These are phyloP conservation scores for Lithohypha guttulata DNA, from an alignment of 2,329 filamentous ascomycete species.

Conservation along the genomic window DNA sequence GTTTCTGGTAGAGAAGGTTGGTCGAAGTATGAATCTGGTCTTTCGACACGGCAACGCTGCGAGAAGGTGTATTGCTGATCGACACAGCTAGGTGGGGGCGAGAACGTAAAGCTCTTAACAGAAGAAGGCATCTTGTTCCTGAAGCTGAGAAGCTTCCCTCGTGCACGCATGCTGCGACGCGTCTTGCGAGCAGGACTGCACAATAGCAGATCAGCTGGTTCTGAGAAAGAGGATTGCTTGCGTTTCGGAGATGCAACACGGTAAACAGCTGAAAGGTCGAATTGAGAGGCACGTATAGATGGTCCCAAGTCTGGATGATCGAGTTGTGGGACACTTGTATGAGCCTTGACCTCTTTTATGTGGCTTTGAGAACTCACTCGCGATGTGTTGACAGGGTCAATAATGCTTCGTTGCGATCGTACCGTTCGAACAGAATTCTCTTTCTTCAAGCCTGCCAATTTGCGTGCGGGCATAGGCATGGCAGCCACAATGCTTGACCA, in stretches of 20 bases:
- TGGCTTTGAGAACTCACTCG: conserved; percentile 11
- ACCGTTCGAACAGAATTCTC: conserved; percentile 16
- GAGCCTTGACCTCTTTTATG: conserved; percentile 5
- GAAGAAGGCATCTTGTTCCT: conserved; percentile 7
- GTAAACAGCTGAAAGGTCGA: conserved; percentile 21
- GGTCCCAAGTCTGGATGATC: conserved; percentile 19
- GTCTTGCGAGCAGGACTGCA: conserved; percentile 25
- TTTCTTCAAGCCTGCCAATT: conserved; percentile 12
- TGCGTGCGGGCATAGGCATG: conserved; percentile 17
- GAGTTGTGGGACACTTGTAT: conserved; percentile 15
- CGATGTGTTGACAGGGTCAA: conserved; percentile 20
- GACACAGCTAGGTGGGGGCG: conserved; percentile 14
- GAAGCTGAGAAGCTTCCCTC: not conserved
- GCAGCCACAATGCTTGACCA: conserved; percentile 19
- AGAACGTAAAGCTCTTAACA: conserved; percentile 12
- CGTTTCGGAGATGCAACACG: conserved; percentile 11
- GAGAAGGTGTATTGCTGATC: conserved; percentile 3
- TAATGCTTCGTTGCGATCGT: conserved; percentile 17
- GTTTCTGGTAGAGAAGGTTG: conserved; percentile 11
- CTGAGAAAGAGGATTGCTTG: conserved; percentile 18
- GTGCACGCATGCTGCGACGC: conserved; percentile 1
- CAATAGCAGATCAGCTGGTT: conserved; percentile 28
- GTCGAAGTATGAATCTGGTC: conserved; percentile 12
- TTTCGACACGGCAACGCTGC: conserved; percentile 12
- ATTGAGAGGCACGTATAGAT: conserved; percentile 13